Percentiles rank a stretch among this genome's conserved stretches.
Evolutionary conservation across 805 yeast genomes (phyloP).

Genomic region (Starmerella powellii): DNA sequence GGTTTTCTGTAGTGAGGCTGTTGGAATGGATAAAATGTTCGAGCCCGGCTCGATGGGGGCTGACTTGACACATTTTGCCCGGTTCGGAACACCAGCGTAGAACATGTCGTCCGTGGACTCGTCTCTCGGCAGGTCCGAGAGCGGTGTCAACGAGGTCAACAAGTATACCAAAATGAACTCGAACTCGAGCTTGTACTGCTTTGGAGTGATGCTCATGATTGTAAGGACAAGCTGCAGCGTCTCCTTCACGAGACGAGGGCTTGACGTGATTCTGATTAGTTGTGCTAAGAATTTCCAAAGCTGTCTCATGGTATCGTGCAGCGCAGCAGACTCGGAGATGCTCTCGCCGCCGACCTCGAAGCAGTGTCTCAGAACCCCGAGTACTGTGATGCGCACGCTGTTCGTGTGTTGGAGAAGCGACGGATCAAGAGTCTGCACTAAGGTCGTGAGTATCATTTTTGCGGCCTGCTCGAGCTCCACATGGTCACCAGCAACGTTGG

Average conservation of each 20-base stretch:
- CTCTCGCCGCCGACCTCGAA: conserved; percentile 68
- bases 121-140: conserved; percentile 31
- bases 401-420: conserved; percentile 49
- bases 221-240: conserved; percentile 67
- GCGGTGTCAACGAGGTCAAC: conserved; percentile 30
- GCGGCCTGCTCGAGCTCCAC: conserved; percentile 34
- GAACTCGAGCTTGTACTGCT: conserved; percentile 61
- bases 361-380: conserved; percentile 61
- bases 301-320: conserved; percentile 57
- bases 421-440: conserved; percentile 71
- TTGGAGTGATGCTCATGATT: conserved; percentile 53
- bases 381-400: conserved; percentile 70
- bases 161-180: conserved; percentile 41
- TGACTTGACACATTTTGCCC: conserved; percentile 45
- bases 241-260: conserved; percentile 58
- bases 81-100: conserved; percentile 32
- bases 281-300: conserved; percentile 78
- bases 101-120: conserved; percentile 30
- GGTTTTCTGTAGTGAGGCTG: conserved; percentile 19
- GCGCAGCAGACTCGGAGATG: conserved; percentile 48
- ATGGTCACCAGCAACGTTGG: conserved; percentile 24
- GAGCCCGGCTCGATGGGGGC: conserved; percentile 29
- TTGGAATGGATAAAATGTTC: conserved; percentile 18
- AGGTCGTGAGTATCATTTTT: conserved; percentile 14
- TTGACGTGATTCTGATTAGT: conserved; percentile 56